A percentile compares a stretch with the other conserved stretches of the same genome.
Conservation (phyloP, 805 yeast species). For the Wickerhamiella occidentalis region DNA sequence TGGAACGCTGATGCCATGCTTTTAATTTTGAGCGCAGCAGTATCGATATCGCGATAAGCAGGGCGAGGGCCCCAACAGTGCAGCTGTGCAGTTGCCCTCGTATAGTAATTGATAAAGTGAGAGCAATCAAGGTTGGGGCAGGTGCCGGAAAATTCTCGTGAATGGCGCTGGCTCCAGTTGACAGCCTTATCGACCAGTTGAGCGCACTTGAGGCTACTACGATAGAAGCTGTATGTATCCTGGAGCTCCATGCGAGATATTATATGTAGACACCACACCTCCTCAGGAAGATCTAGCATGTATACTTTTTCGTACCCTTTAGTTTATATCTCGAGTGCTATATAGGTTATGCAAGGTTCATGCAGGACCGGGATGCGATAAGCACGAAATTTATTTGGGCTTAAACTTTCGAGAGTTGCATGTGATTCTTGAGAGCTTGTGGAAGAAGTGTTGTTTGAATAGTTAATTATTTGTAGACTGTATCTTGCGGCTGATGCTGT, state of each 20-base stretch:
- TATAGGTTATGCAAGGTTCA: background rate
- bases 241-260: background rate
- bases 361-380: background rate
- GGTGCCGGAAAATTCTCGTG: background rate
- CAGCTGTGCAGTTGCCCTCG: background rate
- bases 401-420: no score
- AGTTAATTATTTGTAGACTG: no score
- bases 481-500: no score
- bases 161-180: background rate
- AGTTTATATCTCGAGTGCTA: background rate
- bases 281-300: no score
- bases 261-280: background rate
- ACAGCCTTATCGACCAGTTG: background rate
- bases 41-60: background rate
- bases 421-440: no score
- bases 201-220: background rate
- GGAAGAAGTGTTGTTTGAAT: no score
- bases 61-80: background rate
- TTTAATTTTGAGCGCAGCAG: background rate
- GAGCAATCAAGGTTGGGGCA: background rate
- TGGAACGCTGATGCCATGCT: background rate
- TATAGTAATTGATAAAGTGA: background rate
- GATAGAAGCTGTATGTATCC: background rate
- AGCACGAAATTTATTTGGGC: background rate
- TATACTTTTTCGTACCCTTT: no score